phyloP scores from a whole-genome alignment of 139 green algal genomes.

The Haematococcus lacustris region DNA sequence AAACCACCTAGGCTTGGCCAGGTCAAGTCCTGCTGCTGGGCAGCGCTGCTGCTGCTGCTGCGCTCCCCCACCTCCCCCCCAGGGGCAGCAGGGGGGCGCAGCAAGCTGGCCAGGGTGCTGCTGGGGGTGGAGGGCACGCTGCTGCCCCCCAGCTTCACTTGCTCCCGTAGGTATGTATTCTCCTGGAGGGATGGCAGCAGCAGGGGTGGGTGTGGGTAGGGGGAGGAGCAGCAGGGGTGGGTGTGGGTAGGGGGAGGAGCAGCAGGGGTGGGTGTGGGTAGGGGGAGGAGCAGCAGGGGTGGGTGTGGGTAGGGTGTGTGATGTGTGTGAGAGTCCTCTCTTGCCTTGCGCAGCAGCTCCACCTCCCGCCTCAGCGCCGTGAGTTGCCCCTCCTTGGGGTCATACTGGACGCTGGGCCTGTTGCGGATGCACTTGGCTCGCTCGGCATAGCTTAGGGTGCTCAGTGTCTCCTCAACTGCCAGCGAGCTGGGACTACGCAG shows the following conservation, averaged over 20 bases:
- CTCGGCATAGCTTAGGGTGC: conserved; percentile 80
- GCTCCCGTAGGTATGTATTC: conserved; percentile 43
- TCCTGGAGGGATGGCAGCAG: conserved; percentile 8
- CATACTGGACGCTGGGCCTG: conserved; percentile 57
- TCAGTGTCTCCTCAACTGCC: conserved; percentile 73
- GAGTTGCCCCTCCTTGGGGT: conserved; percentile 34
- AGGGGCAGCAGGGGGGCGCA: too few relatives aligned
- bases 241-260: too few relatives aligned
- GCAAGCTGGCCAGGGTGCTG: too few relatives aligned
- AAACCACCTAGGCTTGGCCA: too few relatives aligned
- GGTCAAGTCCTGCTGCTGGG: too few relatives aligned
- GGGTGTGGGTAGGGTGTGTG: background rate
- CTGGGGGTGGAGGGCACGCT: background rate
- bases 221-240: too few relatives aligned
- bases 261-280: background rate
- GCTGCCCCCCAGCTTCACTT: conserved; percentile 17
- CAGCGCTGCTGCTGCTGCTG: too few relatives aligned
- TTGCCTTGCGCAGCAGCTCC: conserved; percentile 61
- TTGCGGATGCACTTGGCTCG: conserved; percentile 82
- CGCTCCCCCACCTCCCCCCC: too few relatives aligned
- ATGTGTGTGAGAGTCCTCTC: background rate
- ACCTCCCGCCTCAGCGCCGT: conserved; percentile 60
- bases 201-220: too few relatives aligned
- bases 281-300: background rate
- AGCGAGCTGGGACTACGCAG: conserved; percentile 2